Evolutionary conservation across 352 stramenopile species (phyloP).

Genomic region (Thraustotheca clavata): DNA sequence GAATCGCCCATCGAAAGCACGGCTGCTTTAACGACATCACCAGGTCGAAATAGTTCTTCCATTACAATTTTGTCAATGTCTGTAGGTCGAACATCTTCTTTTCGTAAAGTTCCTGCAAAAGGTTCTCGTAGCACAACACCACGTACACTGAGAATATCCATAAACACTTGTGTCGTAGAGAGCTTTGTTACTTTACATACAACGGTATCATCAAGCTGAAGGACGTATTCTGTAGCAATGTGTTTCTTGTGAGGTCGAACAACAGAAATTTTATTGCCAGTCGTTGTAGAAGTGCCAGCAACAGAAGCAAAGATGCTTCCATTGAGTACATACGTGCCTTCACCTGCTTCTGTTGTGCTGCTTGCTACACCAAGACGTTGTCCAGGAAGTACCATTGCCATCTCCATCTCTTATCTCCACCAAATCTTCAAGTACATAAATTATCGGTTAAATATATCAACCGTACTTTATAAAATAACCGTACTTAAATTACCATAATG

Average conservation of each 20-base stretch:
- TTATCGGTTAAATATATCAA: not conserved
- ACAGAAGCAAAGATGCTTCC: slow-evolving; percentile 63
- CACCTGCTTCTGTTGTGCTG: not conserved
- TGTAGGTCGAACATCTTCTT: slow-evolving; percentile 69
- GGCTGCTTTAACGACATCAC: slow-evolving; percentile 60
- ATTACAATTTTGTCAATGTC: slow-evolving; percentile 77
- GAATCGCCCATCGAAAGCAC: slow-evolving; percentile 82
- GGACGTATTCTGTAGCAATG: slow-evolving; percentile 59
- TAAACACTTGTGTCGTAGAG: slow-evolving; percentile 58
- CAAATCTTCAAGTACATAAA: not conserved
- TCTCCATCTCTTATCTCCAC: not conserved
- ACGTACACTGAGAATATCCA: slow-evolving; percentile 66
- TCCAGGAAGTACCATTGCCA: slow-evolving; percentile 7
- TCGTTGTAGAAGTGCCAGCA: slow-evolving; percentile 37
- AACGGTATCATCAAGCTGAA: slow-evolving; percentile 54
- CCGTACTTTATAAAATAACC: not conserved
- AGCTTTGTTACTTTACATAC: slow-evolving; percentile 61
- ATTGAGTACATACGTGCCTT: slow-evolving; percentile 34
- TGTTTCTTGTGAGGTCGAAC: slow-evolving; percentile 34
- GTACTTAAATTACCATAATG: slow-evolving; percentile 4
- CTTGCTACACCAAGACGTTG: slow-evolving; percentile 11
- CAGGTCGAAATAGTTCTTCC: slow-evolving; percentile 62
- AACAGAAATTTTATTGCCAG: slow-evolving; percentile 37
- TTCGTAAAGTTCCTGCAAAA: slow-evolving; percentile 67
- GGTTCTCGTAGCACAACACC: slow-evolving; percentile 66